Base-by-base conservation (phyloP, 768 basidiomycete species). In the Mycena pura region DNA sequence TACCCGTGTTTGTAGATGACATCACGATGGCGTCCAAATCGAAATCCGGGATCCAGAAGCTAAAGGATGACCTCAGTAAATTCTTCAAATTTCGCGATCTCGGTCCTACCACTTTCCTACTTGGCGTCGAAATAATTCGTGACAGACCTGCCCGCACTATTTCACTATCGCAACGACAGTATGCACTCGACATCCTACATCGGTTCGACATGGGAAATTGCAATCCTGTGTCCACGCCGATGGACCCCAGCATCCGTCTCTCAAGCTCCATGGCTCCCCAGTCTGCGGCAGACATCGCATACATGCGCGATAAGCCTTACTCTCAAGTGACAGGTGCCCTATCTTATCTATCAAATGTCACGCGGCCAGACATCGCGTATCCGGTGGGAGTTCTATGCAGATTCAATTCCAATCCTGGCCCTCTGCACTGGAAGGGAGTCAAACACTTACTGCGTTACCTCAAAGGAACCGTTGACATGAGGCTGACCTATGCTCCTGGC, bases 1-100 rank as follows among this genome's bases (percentile, higher is more conserved):
- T 76, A n/a, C 70, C 69, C 7, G 69, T 74, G 2, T 75, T 63
- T 48, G 65, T 76, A 4, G 70, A 78, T 63, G 70, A 77, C 44
- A 70, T 74, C 56, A 70, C 69, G 2, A 68, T 76, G 47, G 70
- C 70, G 9, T 65, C 69, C 0, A 72, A 66, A 44, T 63, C 61
- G 6, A 47, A 28, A 5, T 36, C 29, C 19, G 55, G 41, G 11
- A 53, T 70, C 49, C 48, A 66, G 38, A 41, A 61, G 13, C 21
- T 71, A 59, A 72, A 72, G 14, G 55, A 34, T 1, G 64, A 74
- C 2, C 63, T 79, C 3, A 17, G 27, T 6, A 48, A 53, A 39
- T 52, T 60, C 24, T 76, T 77, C 65, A 71, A 73, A 49, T 45
- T 76, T 25, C 3, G 60, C 7, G 74, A 77, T 49, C 57, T 75